Conservation (phyloP, 148 eudicot genomes). For the Salicornia ramosissima region DNA sequence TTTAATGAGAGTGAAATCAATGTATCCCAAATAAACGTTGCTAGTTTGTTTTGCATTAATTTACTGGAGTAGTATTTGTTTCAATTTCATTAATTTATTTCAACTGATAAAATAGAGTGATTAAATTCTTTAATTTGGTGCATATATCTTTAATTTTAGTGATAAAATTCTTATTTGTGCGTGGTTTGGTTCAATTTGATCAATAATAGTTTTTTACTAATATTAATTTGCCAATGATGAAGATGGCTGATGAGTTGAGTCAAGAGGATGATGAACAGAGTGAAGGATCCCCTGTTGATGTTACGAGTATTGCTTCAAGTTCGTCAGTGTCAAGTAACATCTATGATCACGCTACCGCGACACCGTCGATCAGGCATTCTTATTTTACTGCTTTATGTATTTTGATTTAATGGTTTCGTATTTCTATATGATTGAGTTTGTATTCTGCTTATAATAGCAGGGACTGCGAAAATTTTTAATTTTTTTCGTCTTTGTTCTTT, state of each 20-base stretch:
- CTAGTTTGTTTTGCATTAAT: conserved; percentile 7
- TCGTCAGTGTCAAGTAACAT: conserved; percentile 20
- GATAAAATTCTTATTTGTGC: background rate
- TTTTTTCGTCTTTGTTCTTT: too few species aligned
- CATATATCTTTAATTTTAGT: background rate
- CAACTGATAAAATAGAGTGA: conserved; percentile 8
- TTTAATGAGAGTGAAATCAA: conserved; percentile 9
- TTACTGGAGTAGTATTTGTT: conserved; percentile 6
- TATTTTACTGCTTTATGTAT: too few species aligned
- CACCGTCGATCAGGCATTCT: conserved; percentile 21
- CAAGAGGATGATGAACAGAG: conserved; percentile 20
- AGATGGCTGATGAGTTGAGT: conserved; percentile 14
- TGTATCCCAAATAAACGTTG: conserved; percentile 14
- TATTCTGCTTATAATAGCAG: background rate
- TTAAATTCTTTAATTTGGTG: background rate
- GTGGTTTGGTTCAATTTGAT: background rate
- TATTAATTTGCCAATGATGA: background rate
- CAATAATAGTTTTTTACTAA: background rate
- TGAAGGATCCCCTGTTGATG: conserved; percentile 18
- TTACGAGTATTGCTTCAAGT: conserved; percentile 1
- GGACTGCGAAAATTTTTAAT: background rate
- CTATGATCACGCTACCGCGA: conserved; percentile 16
- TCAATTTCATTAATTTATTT: conserved; percentile 1
- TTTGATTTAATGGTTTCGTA: too few species aligned
- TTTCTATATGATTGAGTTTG: background rate